Evolutionary conservation across 2,329 filamentous ascomycete species (phyloP).

Genomic region (Graphiopsis chlorocephala): DNA sequence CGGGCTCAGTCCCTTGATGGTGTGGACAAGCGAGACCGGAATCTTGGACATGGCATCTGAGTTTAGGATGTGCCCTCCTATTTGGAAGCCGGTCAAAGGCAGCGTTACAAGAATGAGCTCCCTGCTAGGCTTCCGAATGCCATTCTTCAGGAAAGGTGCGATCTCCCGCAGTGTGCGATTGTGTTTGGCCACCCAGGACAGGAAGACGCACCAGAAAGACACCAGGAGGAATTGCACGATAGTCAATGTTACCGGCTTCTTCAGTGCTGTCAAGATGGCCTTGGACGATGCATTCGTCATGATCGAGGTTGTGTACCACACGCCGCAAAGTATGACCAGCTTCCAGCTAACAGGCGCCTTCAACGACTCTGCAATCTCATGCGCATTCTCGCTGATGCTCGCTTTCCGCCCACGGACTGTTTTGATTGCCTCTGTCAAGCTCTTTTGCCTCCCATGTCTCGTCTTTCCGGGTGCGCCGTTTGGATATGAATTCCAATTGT

Average conservation of each 20-base stretch:
- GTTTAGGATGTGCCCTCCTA: constrained; percentile 88
- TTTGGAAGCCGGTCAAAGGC: constrained; percentile 89
- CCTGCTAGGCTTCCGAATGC: constrained; percentile 74
- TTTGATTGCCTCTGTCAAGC: constrained; percentile 81
- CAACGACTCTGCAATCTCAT: constrained; percentile 87
- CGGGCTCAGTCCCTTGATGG: constrained; percentile 95
- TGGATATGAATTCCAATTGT: constrained; percentile 46
- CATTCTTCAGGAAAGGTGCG: constrained; percentile 77
- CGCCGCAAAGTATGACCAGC: constrained; percentile 79
- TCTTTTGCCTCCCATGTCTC: constrained; percentile 74
- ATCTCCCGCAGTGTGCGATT: constrained; percentile 68
- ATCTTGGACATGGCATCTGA: constrained; percentile 93
- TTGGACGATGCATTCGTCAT: constrained; percentile 98
- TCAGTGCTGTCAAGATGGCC: constrained; percentile 87
- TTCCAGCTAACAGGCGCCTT: constrained; percentile 85
- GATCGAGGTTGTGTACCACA: constrained; percentile 95
- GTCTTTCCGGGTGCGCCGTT: constrained; percentile 36
- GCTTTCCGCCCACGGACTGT: constrained; percentile 76
- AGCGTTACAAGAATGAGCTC: constrained; percentile 84
- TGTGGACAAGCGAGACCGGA: constrained; percentile 94
- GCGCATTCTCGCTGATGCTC: constrained; percentile 88
- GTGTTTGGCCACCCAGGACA: constrained; percentile 70
- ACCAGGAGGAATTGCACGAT: constrained; percentile 93
- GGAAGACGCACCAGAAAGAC: constrained; percentile 77
- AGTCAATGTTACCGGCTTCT: constrained; percentile 87